These are phyloP conservation scores for Mortierella sp. DNA, from an alignment of 371 early-diverging fungal genomes.

Conservation along the genomic window DNA sequence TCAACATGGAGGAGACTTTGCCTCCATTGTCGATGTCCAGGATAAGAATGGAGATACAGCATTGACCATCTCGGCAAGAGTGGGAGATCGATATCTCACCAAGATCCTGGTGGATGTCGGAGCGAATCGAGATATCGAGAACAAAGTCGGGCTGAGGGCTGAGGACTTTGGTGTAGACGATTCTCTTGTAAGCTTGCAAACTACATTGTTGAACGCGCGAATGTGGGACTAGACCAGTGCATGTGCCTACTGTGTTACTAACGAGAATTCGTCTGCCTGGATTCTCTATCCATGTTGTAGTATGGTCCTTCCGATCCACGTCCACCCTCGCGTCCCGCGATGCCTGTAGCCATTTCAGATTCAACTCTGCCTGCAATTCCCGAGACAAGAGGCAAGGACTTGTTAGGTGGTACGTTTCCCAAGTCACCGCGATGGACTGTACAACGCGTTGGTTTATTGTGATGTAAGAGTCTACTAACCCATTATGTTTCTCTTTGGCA, in stretches of 20 bases:
- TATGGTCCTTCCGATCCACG: slow-evolving; percentile 6
- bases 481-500: neutral
- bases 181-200: slow-evolving; percentile 41
- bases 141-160: slow-evolving; percentile 77
- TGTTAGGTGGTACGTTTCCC: slow-evolving; percentile 66
- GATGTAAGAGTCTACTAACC: neutral
- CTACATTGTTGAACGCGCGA: too few species aligned
- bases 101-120: slow-evolving; percentile 82
- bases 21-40: slow-evolving; percentile 70
- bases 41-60: slow-evolving; percentile 93
- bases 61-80: slow-evolving; percentile 84
- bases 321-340: slow-evolving; percentile 3
- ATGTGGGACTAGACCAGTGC: neutral
- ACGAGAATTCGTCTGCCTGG: neutral
- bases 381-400: slow-evolving; percentile 60
- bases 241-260: neutral
- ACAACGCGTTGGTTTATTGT: too few species aligned
- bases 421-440: too few species aligned
- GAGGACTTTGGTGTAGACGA: slow-evolving; percentile 65
- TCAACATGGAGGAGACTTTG: slow-evolving; percentile 60
- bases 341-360: neutral
- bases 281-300: neutral
- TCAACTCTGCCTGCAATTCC: neutral
- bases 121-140: slow-evolving; percentile 76
- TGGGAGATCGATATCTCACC: slow-evolving; percentile 73